These are phyloP conservation scores for Phytophthora uliginosa DNA, from an alignment of 352 stramenopile genomes.

Conservation along the genomic window DNA sequence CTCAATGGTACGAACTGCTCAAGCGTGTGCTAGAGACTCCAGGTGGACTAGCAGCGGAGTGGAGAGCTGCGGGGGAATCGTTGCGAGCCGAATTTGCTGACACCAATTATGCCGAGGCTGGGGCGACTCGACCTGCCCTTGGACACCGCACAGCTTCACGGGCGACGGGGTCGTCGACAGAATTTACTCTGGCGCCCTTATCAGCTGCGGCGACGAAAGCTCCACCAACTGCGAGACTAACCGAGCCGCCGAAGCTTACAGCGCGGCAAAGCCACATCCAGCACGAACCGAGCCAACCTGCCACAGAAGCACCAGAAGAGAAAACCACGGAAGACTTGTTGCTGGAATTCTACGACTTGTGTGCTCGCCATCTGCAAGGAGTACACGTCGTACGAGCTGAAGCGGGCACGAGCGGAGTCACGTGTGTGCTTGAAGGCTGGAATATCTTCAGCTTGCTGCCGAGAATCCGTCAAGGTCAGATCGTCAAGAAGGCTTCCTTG, in stretches of 20 bases:
- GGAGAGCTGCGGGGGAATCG: slow-evolving; percentile 58
- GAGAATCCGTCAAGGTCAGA: slow-evolving; percentile 41
- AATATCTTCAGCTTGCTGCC: slow-evolving; percentile 75
- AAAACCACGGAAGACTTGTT: slow-evolving; percentile 58
- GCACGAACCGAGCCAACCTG: slow-evolving; percentile 8
- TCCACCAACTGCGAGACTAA: neutral
- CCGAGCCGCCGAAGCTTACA: slow-evolving; percentile 17
- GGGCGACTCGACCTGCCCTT: neutral
- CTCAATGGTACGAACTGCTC: slow-evolving; percentile 32
- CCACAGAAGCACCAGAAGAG: slow-evolving; percentile 30
- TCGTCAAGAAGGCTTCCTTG: slow-evolving; percentile 37
- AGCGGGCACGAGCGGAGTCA: slow-evolving; percentile 72
- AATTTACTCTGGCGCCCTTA: slow-evolving; percentile 20
- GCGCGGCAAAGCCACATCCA: slow-evolving; percentile 14
- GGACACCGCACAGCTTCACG: slow-evolving; percentile 9
- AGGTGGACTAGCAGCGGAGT: slow-evolving; percentile 55
- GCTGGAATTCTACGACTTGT: slow-evolving; percentile 70
- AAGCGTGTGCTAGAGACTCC: slow-evolving; percentile 43
- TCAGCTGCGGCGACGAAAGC: slow-evolving; percentile 17
- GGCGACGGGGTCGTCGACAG: slow-evolving; percentile 9
- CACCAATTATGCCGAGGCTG: slow-evolving; percentile 28
- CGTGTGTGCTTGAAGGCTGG: slow-evolving; percentile 68
- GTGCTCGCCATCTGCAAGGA: slow-evolving; percentile 57
- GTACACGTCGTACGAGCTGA: slow-evolving; percentile 64
- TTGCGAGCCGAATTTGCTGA: slow-evolving; percentile 67